Percentiles rank a stretch among this genome's conserved stretches.
Conservation (phyloP, 2,329 filamentous ascomycete species). For the Ophiostoma ips region DNA sequence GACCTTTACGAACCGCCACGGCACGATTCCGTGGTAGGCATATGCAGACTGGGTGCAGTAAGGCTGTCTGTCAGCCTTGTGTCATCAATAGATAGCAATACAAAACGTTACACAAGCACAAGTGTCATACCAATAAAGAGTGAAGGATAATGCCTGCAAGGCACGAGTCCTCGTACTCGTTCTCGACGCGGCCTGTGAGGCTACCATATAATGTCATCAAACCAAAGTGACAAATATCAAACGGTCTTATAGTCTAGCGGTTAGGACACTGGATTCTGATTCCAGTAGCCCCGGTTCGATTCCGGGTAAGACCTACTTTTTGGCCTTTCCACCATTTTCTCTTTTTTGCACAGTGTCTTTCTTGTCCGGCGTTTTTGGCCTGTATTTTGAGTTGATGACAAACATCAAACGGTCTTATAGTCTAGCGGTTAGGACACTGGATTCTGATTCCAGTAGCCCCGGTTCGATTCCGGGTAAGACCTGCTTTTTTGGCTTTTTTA, state of each 20-base stretch:
- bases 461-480: constrained; percentile 4
- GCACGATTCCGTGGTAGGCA: constrained; percentile 11
- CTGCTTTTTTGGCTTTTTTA: background rate
- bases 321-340: background rate
- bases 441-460: constrained; percentile 4
- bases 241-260: constrained; percentile 3
- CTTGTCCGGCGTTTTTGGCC: too few relatives aligned
- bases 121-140: too few relatives aligned
- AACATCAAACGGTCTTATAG: background rate
- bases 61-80: background rate
- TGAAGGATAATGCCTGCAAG: too few relatives aligned
- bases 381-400: too few relatives aligned
- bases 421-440: constrained; percentile 4
- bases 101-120: too few relatives aligned
- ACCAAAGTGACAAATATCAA: background rate
- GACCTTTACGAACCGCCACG: constrained; percentile 18
- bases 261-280: constrained; percentile 4
- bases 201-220: background rate
- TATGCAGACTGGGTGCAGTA: background rate
- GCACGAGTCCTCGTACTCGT: too few relatives aligned
- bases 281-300: constrained; percentile 4
- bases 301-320: background rate
- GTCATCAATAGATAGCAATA: too few relatives aligned
- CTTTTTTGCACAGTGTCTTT: background rate
- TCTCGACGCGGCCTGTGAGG: too few relatives aligned